These are phyloP conservation scores for Porphyrellus sp. DNA, from an alignment of 1,284 basidiomycete species.

Conservation along the genomic window DNA sequence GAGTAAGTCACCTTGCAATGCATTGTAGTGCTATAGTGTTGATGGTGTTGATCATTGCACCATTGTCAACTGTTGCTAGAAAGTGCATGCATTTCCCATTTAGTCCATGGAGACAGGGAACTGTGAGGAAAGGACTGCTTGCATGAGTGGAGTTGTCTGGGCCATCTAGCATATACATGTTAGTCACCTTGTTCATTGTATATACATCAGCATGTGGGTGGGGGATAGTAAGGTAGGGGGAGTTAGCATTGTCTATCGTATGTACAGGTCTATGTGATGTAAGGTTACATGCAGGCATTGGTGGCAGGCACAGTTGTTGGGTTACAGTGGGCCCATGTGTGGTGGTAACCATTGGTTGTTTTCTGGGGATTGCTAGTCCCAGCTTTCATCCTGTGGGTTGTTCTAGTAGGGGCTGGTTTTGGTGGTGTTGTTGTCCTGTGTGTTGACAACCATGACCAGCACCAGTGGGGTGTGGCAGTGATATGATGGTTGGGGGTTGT, in stretches of 20 bases:
- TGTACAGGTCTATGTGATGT: too few relatives aligned
- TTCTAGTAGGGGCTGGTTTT: too few relatives aligned
- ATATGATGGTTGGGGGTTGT: not conserved
- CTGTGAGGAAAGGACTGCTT: not conserved
- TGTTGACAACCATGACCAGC: not conserved
- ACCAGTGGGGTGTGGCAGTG: not conserved
- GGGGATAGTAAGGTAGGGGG: too few relatives aligned
- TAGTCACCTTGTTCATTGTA: not conserved
- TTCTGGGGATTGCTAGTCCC: too few relatives aligned
- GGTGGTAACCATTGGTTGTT: too few relatives aligned
- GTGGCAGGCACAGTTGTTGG: too few relatives aligned
- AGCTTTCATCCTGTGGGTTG: too few relatives aligned
- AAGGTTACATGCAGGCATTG: too few relatives aligned
- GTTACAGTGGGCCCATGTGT: too few relatives aligned
- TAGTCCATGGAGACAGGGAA: not conserved
- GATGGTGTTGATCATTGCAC: not conserved
- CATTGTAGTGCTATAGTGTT: not conserved
- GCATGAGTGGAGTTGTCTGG: not conserved
- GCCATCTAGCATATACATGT: not conserved
- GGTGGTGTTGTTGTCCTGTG: not conserved
- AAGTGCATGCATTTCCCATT: not conserved
- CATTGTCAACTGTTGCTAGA: not conserved
- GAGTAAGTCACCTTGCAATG: not conserved
- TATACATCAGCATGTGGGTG: not conserved
- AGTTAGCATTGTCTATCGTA: too few relatives aligned